Conservation (phyloP, 768 basidiomycete genomes). For the Panus rudis region DNA sequence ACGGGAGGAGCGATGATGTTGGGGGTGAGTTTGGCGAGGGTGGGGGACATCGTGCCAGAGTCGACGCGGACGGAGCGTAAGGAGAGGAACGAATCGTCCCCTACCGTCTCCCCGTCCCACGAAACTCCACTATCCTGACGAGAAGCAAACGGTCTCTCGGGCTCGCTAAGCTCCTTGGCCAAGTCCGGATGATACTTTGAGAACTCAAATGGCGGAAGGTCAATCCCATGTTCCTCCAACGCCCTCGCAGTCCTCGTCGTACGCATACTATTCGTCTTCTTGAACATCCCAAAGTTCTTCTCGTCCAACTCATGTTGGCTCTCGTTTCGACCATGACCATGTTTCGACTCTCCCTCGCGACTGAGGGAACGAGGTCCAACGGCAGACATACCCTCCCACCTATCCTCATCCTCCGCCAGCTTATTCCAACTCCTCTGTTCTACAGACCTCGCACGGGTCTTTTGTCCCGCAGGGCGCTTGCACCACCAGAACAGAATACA, state of each 20-base stretch:
- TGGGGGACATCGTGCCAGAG: conserved; percentile 43
- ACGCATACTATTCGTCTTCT: conserved; percentile 41
- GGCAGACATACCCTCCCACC: conserved; percentile 33
- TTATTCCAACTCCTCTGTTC: conserved; percentile 50
- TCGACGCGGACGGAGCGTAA: conserved; percentile 33
- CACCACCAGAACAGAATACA: conserved; percentile 50
- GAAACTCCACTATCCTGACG: conserved; percentile 36
- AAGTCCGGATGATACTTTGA: conserved; percentile 49
- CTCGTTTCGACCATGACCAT: not conserved
- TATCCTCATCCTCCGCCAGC: conserved; percentile 44
- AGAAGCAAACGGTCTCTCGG: conserved; percentile 35
- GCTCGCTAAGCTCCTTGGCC: conserved; percentile 45
- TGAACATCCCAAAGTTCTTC: conserved; percentile 33
- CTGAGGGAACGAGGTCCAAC: conserved; percentile 1
- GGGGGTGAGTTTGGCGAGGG: conserved; percentile 54
- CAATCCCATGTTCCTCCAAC: conserved; percentile 22
- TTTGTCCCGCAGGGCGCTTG: conserved; percentile 35
- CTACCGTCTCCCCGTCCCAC: conserved; percentile 44
- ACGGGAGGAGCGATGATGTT: conserved; percentile 33
- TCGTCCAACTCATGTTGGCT: conserved; percentile 17
- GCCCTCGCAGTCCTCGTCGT: conserved; percentile 30
- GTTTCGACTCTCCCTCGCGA: too few species aligned
- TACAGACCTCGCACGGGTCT: conserved; percentile 29
- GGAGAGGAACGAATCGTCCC: conserved; percentile 44
- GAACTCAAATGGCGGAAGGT: conserved; percentile 33